Conservation (phyloP, 768 basidiomycete species). For the Aureoboletus auriporus region DNA sequence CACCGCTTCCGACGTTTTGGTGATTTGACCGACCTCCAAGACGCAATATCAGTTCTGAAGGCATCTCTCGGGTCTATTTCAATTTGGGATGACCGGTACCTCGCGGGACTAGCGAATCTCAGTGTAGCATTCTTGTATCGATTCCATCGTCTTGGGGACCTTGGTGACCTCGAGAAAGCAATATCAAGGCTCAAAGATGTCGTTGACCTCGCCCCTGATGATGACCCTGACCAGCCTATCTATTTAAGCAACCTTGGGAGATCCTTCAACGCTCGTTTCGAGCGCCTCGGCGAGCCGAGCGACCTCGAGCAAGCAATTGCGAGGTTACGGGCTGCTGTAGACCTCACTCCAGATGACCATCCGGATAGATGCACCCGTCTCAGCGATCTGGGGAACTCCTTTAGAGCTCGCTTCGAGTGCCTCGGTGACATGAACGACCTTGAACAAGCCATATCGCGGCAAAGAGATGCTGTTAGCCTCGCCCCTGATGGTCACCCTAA, state of each 20-base stretch:
- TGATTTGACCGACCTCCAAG: background rate
- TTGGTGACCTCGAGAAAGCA: conserved; percentile 2
- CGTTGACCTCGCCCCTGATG: background rate
- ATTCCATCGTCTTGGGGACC: background rate
- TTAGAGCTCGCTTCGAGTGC: background rate
- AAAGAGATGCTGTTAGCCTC: background rate
- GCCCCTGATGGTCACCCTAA: background rate
- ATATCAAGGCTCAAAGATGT: background rate
- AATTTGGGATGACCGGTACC: background rate
- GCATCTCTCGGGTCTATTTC: background rate
- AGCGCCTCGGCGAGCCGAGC: background rate
- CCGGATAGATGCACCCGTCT: background rate
- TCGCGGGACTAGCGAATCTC: background rate
- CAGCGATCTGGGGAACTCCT: background rate
- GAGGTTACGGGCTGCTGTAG: background rate
- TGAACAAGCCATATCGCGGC: background rate
- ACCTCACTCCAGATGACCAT: background rate
- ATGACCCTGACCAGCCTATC: background rate
- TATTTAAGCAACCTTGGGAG: background rate
- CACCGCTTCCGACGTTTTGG: background rate
- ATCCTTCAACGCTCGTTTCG: background rate
- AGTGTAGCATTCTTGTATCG: background rate
- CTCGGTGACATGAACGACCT: background rate
- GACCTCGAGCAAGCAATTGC: conserved; percentile 6
- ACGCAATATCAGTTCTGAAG: background rate